phyloP scores from a whole-genome alignment of 371 early-diverging fungal genomes.

The Mucor circinelloides region DNA sequence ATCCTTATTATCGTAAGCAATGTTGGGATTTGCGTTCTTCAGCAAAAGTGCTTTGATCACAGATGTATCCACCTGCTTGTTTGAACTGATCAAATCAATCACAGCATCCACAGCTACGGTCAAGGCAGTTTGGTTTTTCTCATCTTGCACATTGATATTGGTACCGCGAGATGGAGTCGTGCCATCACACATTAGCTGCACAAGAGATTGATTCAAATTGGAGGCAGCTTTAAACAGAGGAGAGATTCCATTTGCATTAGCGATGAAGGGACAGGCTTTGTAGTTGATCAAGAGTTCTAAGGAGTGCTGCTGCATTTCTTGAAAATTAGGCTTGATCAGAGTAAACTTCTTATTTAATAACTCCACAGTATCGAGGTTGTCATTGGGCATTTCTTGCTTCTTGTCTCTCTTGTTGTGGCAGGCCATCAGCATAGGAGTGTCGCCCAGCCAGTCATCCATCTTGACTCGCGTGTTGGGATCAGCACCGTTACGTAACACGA shows the following conservation, averaged over 20 bases:
- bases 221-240: conserved; percentile 29
- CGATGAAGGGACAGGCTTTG: conserved; percentile 44
- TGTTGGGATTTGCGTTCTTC: conserved; percentile 32
- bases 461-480: conserved; percentile 29
- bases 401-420: conserved; percentile 24
- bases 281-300: conserved; percentile 24
- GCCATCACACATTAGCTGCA: conserved; percentile 8
- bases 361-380: conserved; percentile 17
- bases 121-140: conserved; percentile 27
- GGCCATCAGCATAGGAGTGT: conserved; percentile 27
- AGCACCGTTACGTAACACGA: conserved; percentile 35
- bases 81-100: not conserved
- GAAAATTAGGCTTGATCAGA: conserved; percentile 33
- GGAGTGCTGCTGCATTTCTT: conserved; percentile 14
- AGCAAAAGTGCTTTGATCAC: conserved; percentile 9
- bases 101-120: conserved; percentile 31
- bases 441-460: conserved; percentile 7
- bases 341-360: conserved; percentile 23
- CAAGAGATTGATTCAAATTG: conserved; percentile 2
- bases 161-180: not conserved
- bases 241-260: conserved; percentile 20
- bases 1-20: conserved; percentile 20
- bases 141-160: conserved; percentile 26
- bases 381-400: conserved; percentile 12
- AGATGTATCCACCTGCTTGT: not conserved